Base-by-base conservation (phyloP, 2,329 filamentous ascomycete genomes). In the Chrysosporium queenslandicum region DNA sequence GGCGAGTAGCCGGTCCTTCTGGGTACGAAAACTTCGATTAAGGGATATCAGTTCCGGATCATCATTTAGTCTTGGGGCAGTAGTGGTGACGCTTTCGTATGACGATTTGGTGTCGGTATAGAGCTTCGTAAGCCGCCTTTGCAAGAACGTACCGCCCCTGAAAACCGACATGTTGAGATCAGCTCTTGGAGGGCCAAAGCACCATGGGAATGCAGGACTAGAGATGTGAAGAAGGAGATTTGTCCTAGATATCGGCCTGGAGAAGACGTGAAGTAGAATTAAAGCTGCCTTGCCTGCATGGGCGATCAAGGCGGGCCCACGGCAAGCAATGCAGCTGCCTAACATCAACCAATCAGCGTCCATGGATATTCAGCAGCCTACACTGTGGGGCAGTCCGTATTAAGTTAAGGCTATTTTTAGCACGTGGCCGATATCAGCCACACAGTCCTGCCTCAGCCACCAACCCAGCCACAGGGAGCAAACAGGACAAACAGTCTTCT, bases 91-190 rank as follows among this genome's bases (percentile, higher is more conserved):
- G 55, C 74, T 76, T 63, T 80, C 77, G 64, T 75, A 79, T 40
- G 77, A 80, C 49, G 74, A 76, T 64, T 83, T 83, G 14, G 79
- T 81, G 63, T 83, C 80, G 21, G 77, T 77, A 64, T 83, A 84
- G 58, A 83, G 69, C 62, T 81, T 77, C 16, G 78, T 79, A 50
- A 81, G 71, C 59, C 75, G 74, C 52, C 71, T 65, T 59, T 73
- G 70, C 58, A 74, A 66, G 61, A 66, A 71, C 29, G 67, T 64
- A 30, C 66, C 68, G 61, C 68, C 70, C 54, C 68, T 68, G 55
- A 74, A 66, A 56, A 73, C 69, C 58, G 72, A 73, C 71, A 74
- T 74, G 59, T 61, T 42, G 23, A 9, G 18, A 25, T 23, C 20
- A 23, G 45, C 16, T 25, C 29, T 37, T 4, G 2, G 21, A 16